phyloP scores from a whole-genome alignment of 2,329 filamentous ascomycete species.

The Ceratocystis harringtonii region DNA sequence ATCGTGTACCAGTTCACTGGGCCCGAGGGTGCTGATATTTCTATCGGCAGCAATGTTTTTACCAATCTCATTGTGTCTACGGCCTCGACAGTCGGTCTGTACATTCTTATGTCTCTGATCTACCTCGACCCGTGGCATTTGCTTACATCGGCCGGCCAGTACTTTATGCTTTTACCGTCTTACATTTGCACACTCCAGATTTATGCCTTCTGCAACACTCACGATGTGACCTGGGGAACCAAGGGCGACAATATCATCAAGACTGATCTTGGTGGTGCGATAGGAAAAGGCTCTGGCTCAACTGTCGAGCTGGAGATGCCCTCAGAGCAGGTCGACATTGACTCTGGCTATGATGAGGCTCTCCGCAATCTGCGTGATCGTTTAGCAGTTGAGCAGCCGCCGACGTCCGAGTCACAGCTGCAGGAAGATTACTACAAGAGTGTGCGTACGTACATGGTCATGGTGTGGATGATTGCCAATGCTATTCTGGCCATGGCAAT shows the following conservation, averaged over 20 bases:
- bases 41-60: conserved; percentile 74
- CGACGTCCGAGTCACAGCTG: conserved; percentile 58
- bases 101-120: conserved; percentile 90
- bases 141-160: conserved; percentile 81
- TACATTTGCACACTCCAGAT: conserved; percentile 98
- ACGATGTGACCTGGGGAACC: conserved; percentile 97
- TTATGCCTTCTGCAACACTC: conserved; percentile 97
- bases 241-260: conserved; percentile 94
- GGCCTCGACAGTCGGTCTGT: conserved; percentile 79
- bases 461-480: conserved; percentile 86
- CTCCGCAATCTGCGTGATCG: conserved; percentile 89
- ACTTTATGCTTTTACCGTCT: conserved; percentile 78
- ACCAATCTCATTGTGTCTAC: conserved; percentile 86
- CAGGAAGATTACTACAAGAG: conserved; percentile 98
- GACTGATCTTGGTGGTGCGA: conserved; percentile 79
- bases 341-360: conserved; percentile 92
- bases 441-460: conserved; percentile 95
- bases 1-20: conserved; percentile 63
- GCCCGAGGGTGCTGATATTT: conserved; percentile 32
- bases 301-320: conserved; percentile 96
- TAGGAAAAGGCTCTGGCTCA: conserved; percentile 49
- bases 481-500: conserved; percentile 87
- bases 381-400: conserved; percentile 56
- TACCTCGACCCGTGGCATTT: conserved; percentile 99
- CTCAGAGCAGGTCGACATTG: conserved; percentile 92